These are phyloP conservation scores for Gossypium davidsonii DNA, from an alignment of 441 rosid genomes.

Conservation along the genomic window DNA sequence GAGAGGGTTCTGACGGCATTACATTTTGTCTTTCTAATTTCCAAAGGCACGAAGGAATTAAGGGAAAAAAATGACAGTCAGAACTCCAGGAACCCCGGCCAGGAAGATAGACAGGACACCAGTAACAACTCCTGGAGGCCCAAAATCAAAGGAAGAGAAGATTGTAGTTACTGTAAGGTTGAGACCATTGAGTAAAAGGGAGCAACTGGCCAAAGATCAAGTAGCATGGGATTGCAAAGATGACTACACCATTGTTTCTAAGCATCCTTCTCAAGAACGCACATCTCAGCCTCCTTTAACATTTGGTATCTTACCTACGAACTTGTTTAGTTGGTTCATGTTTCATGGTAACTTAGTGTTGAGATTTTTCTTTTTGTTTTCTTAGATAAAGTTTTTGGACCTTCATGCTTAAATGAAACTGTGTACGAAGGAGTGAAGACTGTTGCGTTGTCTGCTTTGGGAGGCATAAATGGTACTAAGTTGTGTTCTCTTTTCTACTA, in stretches of 20 bases:
- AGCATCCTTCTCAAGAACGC: conserved; percentile 72
- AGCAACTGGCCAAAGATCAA: conserved; percentile 78
- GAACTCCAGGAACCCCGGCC: conserved; percentile 85
- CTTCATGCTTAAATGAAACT: conserved; percentile 57
- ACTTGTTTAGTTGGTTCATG: neutral
- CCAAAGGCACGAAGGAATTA: neutral
- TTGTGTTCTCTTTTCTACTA: neutral
- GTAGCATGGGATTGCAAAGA: conserved; percentile 91
- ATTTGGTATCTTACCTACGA: conserved; percentile 47
- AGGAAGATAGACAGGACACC: conserved; percentile 66
- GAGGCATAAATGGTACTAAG: conserved; percentile 84
- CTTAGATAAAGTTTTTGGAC: conserved; percentile 93
- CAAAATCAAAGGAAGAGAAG: conserved; percentile 83
- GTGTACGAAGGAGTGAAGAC: conserved; percentile 97
- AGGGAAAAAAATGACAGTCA: conserved; percentile 35
- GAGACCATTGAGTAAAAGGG: conserved; percentile 88
- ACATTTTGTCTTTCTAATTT: conserved; percentile 3
- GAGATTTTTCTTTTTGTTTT: neutral
- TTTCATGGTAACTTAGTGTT: neutral
- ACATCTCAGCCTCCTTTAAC: conserved; percentile 62
- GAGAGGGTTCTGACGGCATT: conserved; percentile 16
- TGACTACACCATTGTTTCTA: conserved; percentile 67
- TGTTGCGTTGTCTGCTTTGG: conserved; percentile 92
- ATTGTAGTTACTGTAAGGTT: conserved; percentile 90
- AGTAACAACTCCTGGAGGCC: conserved; percentile 71